These are phyloP conservation scores for Colletotrichum ledebouriae DNA, from an alignment of 2,329 filamentous ascomycete genomes.

Conservation along the genomic window DNA sequence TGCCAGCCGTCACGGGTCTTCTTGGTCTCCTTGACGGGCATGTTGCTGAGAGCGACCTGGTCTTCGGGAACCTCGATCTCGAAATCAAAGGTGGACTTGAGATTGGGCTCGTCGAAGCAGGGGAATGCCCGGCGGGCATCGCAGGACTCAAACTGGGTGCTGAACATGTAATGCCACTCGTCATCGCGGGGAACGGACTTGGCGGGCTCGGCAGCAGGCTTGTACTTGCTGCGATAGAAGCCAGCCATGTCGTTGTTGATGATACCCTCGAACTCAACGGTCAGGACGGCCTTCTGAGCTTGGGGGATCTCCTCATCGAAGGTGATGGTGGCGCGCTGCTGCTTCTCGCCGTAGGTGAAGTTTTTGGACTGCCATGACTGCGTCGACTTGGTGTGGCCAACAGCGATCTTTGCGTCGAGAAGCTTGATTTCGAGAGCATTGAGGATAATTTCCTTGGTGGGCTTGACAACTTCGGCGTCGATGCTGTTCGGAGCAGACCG, in stretches of 20 bases:
- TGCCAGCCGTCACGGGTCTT: constrained; percentile 75
- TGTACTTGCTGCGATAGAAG: constrained; percentile 96
- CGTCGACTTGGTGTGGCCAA: constrained; percentile 69
- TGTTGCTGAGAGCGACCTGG: constrained; percentile 92
- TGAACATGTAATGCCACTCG: constrained; percentile 82
- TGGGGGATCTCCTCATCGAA: constrained; percentile 80
- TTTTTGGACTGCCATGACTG: constrained; percentile 71
- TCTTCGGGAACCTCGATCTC: constrained; percentile 91
- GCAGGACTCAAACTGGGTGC: constrained; percentile 97
- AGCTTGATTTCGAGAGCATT: constrained; percentile 90
- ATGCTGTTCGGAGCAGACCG: constrained; percentile 65
- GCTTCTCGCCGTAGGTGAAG: constrained; percentile 85
- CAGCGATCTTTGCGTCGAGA: constrained; percentile 70
- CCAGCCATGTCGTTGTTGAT: constrained; percentile 94
- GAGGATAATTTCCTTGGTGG: constrained; percentile 82
- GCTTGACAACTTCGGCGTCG: constrained; percentile 77
- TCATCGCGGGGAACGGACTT: constrained; percentile 82
- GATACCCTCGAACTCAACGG: constrained; percentile 81
- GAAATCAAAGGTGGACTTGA: constrained; percentile 97
- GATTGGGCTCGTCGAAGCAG: constrained; percentile 97
- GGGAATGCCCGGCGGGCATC: constrained; percentile 96
- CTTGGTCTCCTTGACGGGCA: constrained; percentile 84
- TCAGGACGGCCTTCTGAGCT: constrained; percentile 74
- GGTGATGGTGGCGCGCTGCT: constrained; percentile 83
- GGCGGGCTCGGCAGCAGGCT: constrained; percentile 78